Evolutionary conservation across 208 protist species (phyloP), one percentile per base, ranked within the genome.

Genomic region (Leishmania tropica): DNA sequence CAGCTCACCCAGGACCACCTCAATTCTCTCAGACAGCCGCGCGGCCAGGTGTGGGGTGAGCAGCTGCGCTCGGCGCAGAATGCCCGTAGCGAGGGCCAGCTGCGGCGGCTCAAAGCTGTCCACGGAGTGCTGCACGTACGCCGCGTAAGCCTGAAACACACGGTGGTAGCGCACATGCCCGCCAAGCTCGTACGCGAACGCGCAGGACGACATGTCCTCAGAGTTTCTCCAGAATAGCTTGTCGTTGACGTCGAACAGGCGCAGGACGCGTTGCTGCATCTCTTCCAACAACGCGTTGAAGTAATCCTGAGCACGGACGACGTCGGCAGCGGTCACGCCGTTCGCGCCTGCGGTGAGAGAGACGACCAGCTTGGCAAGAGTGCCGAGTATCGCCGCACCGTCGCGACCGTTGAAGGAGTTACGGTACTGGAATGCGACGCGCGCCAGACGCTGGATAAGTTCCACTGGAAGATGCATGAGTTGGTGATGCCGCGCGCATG

Each of bases 131-230:
- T 81, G 67, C 37, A 94, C 88, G 81, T 95, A 97, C 45, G 47
- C 72, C 13, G 85, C 89, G 80, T 91, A 96, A 10, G 86, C 83
- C 37, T 83, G 54, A 62, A 97, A 97, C 31, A 97, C 85, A 54
- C 82, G 70, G 53, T 79, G 80, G 88, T 93, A 93, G 74, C 91
- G 94, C 42, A 89, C 42, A 65, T 88, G 87, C 10, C 94, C 92
- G 47, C 94, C 92, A 37, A 95, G 83, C 82, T 97, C 94, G 83
- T 94, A 97, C 54, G 92, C 91, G 76, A 96, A 97, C 24, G 84
- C 91, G 73, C 93, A 90, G n/a, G 85, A 81, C 11, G 91, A 93
- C 54, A 94, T 76, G 79, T 93, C 88, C 54, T 88, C 91, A 54
- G 90, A 85, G 79, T 85, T 80, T 54, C 40, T 80, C 87, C 90